Base-by-base conservation (phyloP, 169 alveolate genomes). In the Ichthyophthirius multifiliis region DNA sequence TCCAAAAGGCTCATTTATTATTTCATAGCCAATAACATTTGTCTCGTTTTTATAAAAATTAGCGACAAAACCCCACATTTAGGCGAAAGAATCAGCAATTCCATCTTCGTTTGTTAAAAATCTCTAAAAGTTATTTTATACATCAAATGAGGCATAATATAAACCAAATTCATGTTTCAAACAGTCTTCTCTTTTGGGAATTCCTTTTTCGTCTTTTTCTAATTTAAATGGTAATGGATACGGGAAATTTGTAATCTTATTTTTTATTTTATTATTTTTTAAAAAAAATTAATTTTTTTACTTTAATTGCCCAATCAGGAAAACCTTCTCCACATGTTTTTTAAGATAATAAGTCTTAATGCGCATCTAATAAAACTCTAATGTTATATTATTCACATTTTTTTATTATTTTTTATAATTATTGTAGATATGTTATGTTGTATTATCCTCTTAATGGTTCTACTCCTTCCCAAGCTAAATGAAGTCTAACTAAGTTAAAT, bases 391-490 rank as follows among this genome's bases (percentile, higher is more conserved):
- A 37, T 41, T 67, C 55, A 34, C 81, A 71, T 37, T 35, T 74
- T 43, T 81, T 34, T 20, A 94, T 87, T 10, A 94, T 80, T 27
- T 86, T 75, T 41, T 83, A 83, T n/a, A 92, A 78, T 65, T 86
- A 65, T 13, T 88, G 89, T 34, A 93, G 82, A 76, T 92, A 94
- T 30, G 94, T 90, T 27, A 45, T 35, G 67, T 94, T 92, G 73
- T 88, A 94, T 44, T 74, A 34, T 23, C 94, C 93, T 20, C 82
- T 85, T 2, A 78, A 78, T 15, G 82, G 81, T 74, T 94, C 97
- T 4, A 92, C 95, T 45, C 94, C 94, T 76, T 90, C 95, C 98
- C 98, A 94, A 65, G 91, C 90, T 15, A 94, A 92, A 47, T 94
- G 94, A n/a, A 94, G 75, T 83, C 98, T 80, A 7, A 94, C 89